Conservation (phyloP, 2,329 filamentous ascomycete species). For the Verticillium tricorpus region DNA sequence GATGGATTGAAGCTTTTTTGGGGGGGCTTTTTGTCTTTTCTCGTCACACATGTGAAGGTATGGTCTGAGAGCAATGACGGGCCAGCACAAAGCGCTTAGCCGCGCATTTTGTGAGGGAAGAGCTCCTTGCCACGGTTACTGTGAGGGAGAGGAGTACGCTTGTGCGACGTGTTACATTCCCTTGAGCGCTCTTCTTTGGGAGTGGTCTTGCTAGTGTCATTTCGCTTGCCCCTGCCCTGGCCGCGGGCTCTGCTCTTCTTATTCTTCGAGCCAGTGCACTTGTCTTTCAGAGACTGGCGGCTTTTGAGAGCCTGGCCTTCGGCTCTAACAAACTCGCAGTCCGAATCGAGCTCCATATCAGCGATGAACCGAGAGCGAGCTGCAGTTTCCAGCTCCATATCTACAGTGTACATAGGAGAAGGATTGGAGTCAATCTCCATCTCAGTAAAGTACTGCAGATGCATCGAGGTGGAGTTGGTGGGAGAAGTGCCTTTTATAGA, state of each 20-base stretch:
- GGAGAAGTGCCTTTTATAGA: neutral
- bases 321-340: neutral
- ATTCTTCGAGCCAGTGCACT: neutral
- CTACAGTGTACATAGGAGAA: neutral
- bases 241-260: neutral
- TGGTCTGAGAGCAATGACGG: neutral
- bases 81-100: neutral
- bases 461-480: neutral
- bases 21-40: neutral
- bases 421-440: neutral
- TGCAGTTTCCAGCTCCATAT: neutral
- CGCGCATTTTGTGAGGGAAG: neutral
- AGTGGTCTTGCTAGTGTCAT: neutral
- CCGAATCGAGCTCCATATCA: neutral
- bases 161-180: neutral
- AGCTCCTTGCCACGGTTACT: neutral
- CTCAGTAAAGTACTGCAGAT: neutral
- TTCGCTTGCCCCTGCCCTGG: neutral
- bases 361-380: neutral
- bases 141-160: neutral
- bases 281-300: neutral
- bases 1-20: neutral
- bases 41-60: neutral
- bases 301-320: neutral
- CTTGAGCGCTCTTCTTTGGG: neutral